Conservation (phyloP, 2,329 filamentous ascomycete genomes). For the Aspergillus melleus region DNA sequence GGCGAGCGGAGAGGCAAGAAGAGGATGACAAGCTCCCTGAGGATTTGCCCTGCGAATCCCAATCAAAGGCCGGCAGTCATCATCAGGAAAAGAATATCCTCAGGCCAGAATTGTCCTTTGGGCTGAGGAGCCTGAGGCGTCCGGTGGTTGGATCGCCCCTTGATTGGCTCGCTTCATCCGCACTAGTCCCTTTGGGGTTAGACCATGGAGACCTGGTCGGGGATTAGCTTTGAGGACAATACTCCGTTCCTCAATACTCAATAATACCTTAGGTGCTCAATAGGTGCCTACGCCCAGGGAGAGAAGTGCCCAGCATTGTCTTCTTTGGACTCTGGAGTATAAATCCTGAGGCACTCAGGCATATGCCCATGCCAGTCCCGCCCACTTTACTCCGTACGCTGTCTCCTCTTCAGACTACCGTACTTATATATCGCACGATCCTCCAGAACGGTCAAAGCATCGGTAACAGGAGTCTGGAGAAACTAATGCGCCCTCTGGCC, state of each 20-base stretch:
- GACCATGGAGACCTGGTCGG: not conserved
- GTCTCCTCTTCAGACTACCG: too few relatives aligned
- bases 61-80: not conserved
- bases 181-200: slow-evolving; percentile 2
- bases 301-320: too few relatives aligned
- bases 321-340: not conserved
- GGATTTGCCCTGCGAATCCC: not conserved
- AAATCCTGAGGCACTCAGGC: not conserved
- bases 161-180: slow-evolving; percentile 16
- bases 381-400: too few relatives aligned
- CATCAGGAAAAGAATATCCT: not conserved
- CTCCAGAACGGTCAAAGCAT: not conserved
- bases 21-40: slow-evolving; percentile 1
- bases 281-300: too few relatives aligned
- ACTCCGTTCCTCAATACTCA: not conserved
- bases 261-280: too few relatives aligned
- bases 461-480: not conserved
- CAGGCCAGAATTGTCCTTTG: not conserved
- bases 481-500: not conserved
- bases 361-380: not conserved
- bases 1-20: not conserved
- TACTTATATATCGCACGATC: not conserved
- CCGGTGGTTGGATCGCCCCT: slow-evolving; percentile 4
- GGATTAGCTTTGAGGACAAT: not conserved
- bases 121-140: slow-evolving; percentile 13